Evolutionary conservation across 2,329 filamentous ascomycete genomes (phyloP), one percentile per base, ranked within the genome.

Genomic region (Calonectria pseudoreteaudii): DNA sequence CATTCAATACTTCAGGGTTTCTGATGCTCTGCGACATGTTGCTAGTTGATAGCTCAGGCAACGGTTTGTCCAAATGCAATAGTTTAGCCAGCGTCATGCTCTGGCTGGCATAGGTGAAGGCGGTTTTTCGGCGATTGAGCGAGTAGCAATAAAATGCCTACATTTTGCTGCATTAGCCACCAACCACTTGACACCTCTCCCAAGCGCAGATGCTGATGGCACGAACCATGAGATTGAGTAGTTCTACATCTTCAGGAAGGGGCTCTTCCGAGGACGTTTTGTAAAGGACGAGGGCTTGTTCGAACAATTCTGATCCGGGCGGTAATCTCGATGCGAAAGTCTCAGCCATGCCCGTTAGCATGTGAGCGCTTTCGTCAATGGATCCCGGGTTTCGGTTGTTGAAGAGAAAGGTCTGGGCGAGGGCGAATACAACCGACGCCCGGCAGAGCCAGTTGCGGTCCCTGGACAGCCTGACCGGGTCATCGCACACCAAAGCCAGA

Each of bases 141-240:
- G 62, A 74, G 31, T 74, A 74, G 16, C 72, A 74, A n/a, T 74
- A 74, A 34, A 74, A 74, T 2, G 72, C 72, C 72, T 74, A 28
- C 14, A 26, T 38, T 38, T 38, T 18, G n/a, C 20, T 13, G 16
- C 30, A 38, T 49, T 71, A 56, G 52, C 13, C 3, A 16, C 14
- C n/a, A 20, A 60, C 9, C n/a, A 23, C 8, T 11, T n/a, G n/a
- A n/a, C 3, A 20, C 11, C 31, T 6, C 47, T 2, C 6, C 5
- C 16, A 36, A 20, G n/a, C 41, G 3, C 31, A 26, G 10, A 52
- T 11, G n/a, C 18, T 18, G 5, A 5, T 16, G n/a, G 13, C 30
- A 36, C 68, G 9, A n/a, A 68, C 72, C 68, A 74, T 74, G 2
- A 74, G 64, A 64, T 74, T 74, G 20, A 74, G 58, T 9, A 70